These are phyloP conservation scores for Coemansia sp. DNA, from an alignment of 192 early-diverging fungal species.

Conservation along the genomic window DNA sequence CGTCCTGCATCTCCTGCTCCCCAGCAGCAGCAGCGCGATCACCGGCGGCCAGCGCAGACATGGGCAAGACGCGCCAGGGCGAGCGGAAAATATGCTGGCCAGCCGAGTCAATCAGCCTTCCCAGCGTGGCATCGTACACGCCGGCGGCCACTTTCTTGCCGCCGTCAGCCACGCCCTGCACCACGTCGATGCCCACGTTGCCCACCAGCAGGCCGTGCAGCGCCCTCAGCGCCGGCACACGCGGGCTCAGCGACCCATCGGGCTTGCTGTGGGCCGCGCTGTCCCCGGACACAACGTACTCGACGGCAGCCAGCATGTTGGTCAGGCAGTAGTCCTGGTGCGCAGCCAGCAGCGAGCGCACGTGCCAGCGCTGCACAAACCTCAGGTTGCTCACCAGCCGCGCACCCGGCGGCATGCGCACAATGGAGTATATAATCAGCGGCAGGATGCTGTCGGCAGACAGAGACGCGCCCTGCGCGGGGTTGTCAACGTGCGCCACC, in stretches of 20 bases:
- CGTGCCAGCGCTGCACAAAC: conserved; percentile 52
- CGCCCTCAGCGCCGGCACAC: conserved; percentile 20
- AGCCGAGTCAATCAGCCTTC: conserved; percentile 34
- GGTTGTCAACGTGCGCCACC: conserved; percentile 45
- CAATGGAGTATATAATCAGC: conserved; percentile 65
- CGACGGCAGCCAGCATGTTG: conserved; percentile 39
- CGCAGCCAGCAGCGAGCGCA: conserved; percentile 33
- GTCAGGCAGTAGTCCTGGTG: conserved; percentile 54
- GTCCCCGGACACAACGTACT: too few relatives aligned
- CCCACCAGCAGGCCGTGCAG: conserved; percentile 35
- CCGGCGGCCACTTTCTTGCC: conserved; percentile 48
- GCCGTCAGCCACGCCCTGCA: conserved; percentile 51
- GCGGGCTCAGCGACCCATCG: too few relatives aligned
- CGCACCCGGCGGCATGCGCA: conserved; percentile 66
- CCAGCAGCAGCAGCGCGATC: too few relatives aligned
- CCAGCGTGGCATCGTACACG: conserved; percentile 49
- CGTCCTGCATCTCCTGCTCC: conserved; percentile 32
- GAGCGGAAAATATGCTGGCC: conserved; percentile 25
- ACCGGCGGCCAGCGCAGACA: too few relatives aligned
- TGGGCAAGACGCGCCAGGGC: conserved; percentile 26
- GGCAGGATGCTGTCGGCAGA: conserved; percentile 67
- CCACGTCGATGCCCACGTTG: conserved; percentile 46
- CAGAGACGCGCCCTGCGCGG: neutral
- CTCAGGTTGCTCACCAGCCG: conserved; percentile 67
- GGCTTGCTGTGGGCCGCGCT: too few relatives aligned